Evolutionary conservation across 192 early-diverging fungal species (phyloP).

Genomic region (Diversispora epigaea): DNA sequence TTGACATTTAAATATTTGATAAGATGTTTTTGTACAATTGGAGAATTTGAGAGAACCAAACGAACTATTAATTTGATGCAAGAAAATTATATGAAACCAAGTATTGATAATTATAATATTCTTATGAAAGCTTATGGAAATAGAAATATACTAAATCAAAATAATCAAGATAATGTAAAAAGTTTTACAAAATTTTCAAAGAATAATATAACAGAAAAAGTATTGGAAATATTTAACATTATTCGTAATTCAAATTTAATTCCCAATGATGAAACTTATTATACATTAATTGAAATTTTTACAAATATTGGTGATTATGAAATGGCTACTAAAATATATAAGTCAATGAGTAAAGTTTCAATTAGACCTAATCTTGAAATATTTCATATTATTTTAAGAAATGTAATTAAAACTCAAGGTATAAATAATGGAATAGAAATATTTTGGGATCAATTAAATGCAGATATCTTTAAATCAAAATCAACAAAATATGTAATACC

Average conservation of each 20-base stretch:
- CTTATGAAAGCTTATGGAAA: background rate
- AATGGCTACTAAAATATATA: background rate
- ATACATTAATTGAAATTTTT: slow-evolving; percentile 1
- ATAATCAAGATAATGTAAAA: too few relatives aligned
- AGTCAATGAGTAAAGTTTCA: background rate
- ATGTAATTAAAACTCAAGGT: background rate
- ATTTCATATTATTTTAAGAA: background rate
- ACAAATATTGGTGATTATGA: background rate
- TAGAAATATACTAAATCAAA: background rate
- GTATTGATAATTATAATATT: background rate
- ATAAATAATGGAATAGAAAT: background rate
- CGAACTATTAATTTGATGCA: background rate
- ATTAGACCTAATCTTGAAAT: background rate
- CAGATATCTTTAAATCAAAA: background rate
- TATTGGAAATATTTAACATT: background rate
- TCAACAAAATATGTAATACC: background rate
- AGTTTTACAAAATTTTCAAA: too few relatives aligned
- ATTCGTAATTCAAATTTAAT: background rate
- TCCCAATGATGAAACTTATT: background rate
- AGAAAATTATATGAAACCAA: background rate
- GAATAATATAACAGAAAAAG: background rate
- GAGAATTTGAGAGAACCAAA: background rate
- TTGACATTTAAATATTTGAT: background rate
- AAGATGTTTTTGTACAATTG: background rate
- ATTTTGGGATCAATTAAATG: slow-evolving; percentile 2